phyloP scores from a whole-genome alignment of 805 yeast species.

The Teunomyces stri region DNA sequence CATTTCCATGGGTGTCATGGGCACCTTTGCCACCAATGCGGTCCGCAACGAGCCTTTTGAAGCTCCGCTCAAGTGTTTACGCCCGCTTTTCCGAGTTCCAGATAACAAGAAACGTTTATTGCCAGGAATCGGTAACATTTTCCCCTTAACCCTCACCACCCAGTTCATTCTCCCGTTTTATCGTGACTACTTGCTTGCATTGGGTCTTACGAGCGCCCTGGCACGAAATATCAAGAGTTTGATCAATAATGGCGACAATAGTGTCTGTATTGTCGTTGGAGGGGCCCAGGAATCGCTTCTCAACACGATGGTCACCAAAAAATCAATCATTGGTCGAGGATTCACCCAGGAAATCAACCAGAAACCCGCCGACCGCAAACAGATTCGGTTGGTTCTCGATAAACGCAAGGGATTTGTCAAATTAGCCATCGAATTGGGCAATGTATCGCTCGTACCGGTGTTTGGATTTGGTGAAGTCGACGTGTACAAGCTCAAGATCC shows the following conservation, averaged over 20 bases:
- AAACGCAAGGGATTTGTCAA: constrained; percentile 87
- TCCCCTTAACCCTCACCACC: constrained; percentile 75
- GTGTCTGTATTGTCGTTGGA: constrained; percentile 89
- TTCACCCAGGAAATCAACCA: constrained; percentile 16
- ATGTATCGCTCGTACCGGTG: constrained; percentile 79
- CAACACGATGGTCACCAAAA: constrained; percentile 35
- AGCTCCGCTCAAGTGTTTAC: constrained; percentile 32
- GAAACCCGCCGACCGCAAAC: constrained; percentile 19
- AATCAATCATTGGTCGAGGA: constrained; percentile 35
- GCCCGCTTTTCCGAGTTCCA: constrained; percentile 56
- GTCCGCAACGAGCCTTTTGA: constrained; percentile 42
- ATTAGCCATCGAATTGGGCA: constrained; percentile 77
- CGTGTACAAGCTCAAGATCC: constrained; percentile 44
- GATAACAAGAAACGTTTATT: constrained; percentile 63
- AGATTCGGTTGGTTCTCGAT: constrained; percentile 66
- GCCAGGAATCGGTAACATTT: constrained; percentile 77
- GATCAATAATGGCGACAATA: constrained; percentile 58
- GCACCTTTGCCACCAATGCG: constrained; percentile 66
- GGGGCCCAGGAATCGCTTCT: constrained; percentile 91
- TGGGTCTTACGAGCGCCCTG: constrained; percentile 85
- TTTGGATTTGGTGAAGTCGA: constrained; percentile 89
- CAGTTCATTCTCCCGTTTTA: constrained; percentile 84
- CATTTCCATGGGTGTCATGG: constrained; percentile 87
- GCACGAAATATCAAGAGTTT: constrained; percentile 66
- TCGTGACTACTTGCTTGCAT: constrained; percentile 75